phyloP scores from a whole-genome alignment of 352 stramenopile species.

The Phytophthora kernoviae region DNA sequence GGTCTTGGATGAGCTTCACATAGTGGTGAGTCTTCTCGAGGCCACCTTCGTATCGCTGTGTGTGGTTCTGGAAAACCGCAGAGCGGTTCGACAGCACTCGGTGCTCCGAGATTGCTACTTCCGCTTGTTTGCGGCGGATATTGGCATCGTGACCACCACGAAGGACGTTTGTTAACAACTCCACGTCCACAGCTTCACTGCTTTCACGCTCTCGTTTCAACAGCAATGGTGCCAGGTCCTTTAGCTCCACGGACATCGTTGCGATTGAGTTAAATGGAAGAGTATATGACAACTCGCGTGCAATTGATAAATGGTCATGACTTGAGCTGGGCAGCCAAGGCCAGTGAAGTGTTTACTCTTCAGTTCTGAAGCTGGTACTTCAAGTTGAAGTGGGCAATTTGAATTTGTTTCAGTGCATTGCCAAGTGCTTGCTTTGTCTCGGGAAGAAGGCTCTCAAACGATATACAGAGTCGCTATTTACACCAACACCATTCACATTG shows the following conservation, averaged over 20 bases:
- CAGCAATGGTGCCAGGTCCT: conserved; percentile 19
- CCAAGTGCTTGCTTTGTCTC: not conserved
- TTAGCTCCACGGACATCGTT: conserved; percentile 11
- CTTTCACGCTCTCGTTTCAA: conserved; percentile 11
- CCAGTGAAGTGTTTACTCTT: conserved; percentile 26
- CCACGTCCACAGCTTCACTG: conserved; percentile 4
- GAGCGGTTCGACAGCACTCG: conserved; percentile 10
- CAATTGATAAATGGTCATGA: conserved; percentile 7
- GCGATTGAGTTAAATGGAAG: too few species aligned
- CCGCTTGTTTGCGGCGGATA: conserved; percentile 13
- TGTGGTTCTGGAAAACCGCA: conserved; percentile 16
- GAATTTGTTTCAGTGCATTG: too few species aligned
- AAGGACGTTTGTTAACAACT: conserved; percentile 18
- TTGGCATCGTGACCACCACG: conserved; percentile 17
- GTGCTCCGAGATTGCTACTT: conserved; percentile 15
- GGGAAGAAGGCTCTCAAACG: too few species aligned
- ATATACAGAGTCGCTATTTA: conserved; percentile 1
- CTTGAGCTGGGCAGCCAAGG: conserved; percentile 2
- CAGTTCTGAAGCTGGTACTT: conserved; percentile 14
- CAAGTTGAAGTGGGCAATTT: conserved; percentile 17
- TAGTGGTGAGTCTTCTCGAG: conserved; percentile 18
- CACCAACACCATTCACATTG: not conserved
- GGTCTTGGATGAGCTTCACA: conserved; percentile 20
- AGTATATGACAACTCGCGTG: not conserved
- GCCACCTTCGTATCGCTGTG: conserved; percentile 5